Evolutionary conservation across 805 yeast species (phyloP), one percentile per base, ranked within the genome.

Genomic region (Wickerhamiella parazyma): DNA sequence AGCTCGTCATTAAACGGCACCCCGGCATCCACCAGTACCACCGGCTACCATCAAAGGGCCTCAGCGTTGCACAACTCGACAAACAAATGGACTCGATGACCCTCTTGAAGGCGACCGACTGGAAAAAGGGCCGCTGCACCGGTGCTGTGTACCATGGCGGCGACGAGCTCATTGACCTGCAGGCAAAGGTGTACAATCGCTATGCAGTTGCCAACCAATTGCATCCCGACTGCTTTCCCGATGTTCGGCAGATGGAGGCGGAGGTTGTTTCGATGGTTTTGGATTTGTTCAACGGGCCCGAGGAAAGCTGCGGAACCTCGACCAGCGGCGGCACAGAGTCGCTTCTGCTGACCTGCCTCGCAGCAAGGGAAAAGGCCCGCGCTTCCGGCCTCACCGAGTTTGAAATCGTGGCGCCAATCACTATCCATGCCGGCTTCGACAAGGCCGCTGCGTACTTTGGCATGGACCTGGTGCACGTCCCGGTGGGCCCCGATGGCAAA

Each of bases 61-160:
- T 81, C 41, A 29, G 70, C 1, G 65, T 69, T 12, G 60, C 57
- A 1, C 61, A 60, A 16, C 70, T 91, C 8, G 43, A 68, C 22
- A 53, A 53, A 0, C 75, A 77, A 46, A 62, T 91, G 46, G 71
- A 74, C 28, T 59, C 62, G 24, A 48, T 54, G 39, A 37, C 52
- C 14, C 39, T 33, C 10, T 51, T 86, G 50, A 71, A 76, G 45
- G 84, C 81, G 51, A 67, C 84, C 1, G 79, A 77, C 45, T 89
- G 96, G 95, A 71, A 78, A 56, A 67, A 69, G 34, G 98, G 98
- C 4, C 71, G 76, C 51, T 80, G 89, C 3, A 81, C 94, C 14
- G 98, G 98, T 5, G 97, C 96, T 0, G 96, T 89, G 9, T 89
- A 89, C 55, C 97, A 91, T 55, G 96, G 97, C 24, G 96, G 96